A percentile compares a stretch with the other conserved stretches of the same genome.
phyloP scores from a whole-genome alignment of 148 eudicot species.

The Camellia lanceoleosa region DNA sequence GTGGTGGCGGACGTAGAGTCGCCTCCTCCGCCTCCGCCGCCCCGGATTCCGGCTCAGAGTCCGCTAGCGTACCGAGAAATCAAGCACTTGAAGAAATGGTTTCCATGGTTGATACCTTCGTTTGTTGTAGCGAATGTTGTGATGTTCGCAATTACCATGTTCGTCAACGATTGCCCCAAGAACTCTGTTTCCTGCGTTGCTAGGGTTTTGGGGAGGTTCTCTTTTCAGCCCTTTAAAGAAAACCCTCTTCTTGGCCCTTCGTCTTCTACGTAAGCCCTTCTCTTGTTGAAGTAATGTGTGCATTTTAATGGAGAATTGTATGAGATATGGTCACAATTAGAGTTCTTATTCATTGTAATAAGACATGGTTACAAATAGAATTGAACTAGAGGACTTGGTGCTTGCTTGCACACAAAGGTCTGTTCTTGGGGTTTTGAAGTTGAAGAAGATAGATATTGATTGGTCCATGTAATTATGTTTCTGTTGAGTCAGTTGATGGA shows the following conservation, averaged over 20 bases:
- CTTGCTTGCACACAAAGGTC: neutral
- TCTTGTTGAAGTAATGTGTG: neutral
- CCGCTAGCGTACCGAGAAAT: slow-evolving; percentile 23
- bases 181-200: slow-evolving; percentile 53
- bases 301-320: no score
- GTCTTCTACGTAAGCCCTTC: slow-evolving; percentile 58
- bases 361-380: neutral
- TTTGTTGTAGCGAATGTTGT: slow-evolving; percentile 57
- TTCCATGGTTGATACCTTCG: slow-evolving; percentile 59
- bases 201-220: slow-evolving; percentile 55
- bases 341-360: neutral
- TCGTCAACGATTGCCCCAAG: slow-evolving; percentile 72
- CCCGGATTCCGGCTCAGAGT: slow-evolving; percentile 7
- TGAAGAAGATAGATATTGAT: neutral
- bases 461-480: neutral
- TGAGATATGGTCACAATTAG: no score
- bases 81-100: slow-evolving; percentile 54
- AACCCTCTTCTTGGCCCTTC: slow-evolving; percentile 91
- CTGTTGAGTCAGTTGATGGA: neutral
- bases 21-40: neutral
- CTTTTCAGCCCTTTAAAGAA: slow-evolving; percentile 84
- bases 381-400: neutral
- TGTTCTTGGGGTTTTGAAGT: neutral
- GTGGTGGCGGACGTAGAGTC: slow-evolving; percentile 22
- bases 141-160: slow-evolving; percentile 64